A percentile compares a stretch with the other conserved stretches of the same genome.
Conservation (phyloP, 148 eudicot species). For the Vaccinium darrowii region DNA sequence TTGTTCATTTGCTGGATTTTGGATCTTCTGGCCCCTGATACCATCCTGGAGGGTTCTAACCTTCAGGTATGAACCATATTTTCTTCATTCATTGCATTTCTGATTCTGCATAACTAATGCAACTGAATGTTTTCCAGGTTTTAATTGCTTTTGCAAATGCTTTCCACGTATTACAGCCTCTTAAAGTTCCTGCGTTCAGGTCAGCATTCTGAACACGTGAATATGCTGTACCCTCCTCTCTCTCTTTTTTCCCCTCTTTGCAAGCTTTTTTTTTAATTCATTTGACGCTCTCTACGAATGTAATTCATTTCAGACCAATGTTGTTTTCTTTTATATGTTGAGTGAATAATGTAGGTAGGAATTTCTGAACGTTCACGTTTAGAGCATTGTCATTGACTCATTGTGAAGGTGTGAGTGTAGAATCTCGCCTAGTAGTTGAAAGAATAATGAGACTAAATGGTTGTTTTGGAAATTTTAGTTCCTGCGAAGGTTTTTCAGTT, state of each 20-base stretch:
- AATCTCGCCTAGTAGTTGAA: background rate
- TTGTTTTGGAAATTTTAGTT: background rate
- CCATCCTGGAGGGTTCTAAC: conserved; percentile 79
- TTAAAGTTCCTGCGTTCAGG: conserved; percentile 95
- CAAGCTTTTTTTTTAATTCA: background rate
- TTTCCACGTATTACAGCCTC: conserved; percentile 86
- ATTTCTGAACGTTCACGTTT: background rate
- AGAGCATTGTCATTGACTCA: background rate
- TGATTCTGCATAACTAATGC: conserved; percentile 8
- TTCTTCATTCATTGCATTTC: background rate
- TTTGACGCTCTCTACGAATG: background rate
- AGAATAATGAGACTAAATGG: background rate
- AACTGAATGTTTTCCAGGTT: conserved; percentile 45
- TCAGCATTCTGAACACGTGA: conserved; percentile 14
- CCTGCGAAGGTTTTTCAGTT: background rate
- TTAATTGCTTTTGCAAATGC: conserved; percentile 86
- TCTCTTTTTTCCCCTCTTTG: background rate
- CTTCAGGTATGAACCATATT: conserved; percentile 53
- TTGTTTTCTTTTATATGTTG: background rate
- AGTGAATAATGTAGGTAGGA: background rate
- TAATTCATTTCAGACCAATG: background rate
- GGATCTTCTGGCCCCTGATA: conserved; percentile 52
- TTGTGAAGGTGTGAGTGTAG: background rate
- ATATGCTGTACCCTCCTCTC: background rate
- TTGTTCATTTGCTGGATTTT: conserved; percentile 70